Conservation (phyloP, 1,139 yeast genomes). For the Chernovozyma sophiae-reginae region DNA sequence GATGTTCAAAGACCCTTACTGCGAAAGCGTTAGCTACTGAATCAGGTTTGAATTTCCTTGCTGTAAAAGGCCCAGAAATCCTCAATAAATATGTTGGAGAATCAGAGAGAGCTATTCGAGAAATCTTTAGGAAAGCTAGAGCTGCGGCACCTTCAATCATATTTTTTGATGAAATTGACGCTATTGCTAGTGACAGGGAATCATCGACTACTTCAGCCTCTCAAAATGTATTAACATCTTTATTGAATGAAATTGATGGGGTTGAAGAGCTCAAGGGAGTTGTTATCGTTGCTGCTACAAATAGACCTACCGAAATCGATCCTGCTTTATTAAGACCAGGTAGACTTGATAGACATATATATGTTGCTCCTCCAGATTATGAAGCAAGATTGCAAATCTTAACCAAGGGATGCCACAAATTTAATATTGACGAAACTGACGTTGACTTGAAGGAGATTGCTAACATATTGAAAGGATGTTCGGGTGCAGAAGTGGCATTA, state of each 20-base stretch:
- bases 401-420: conserved; percentile 57
- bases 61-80: conserved; percentile 94
- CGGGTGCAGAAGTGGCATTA: conserved; percentile 93
- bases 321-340: conserved; percentile 93
- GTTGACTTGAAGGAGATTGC: conserved; percentile 43
- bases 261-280: conserved; percentile 92
- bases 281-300: conserved; percentile 91
- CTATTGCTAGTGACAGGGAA: conserved; percentile 72
- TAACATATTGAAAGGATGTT: conserved; percentile 83
- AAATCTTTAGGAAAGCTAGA: conserved; percentile 84
- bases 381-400: conserved; percentile 77
- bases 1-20: conserved; percentile 89
- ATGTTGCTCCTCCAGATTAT: conserved; percentile 85
- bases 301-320: conserved; percentile 89
- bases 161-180: conserved; percentile 94
- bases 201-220: conserved; percentile 65
- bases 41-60: conserved; percentile 85
- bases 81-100: conserved; percentile 95
- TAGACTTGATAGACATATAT: conserved; percentile 84
- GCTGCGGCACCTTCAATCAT: conserved; percentile 91
- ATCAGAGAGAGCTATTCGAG: conserved; percentile 84
- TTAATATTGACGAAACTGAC: conserved; percentile 42
- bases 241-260: conserved; percentile 93
- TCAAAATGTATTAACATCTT: conserved; percentile 80
- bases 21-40: conserved; percentile 96